Evolutionary conservation across 1,284 basidiomycete genomes (phyloP), one percentile per base, ranked within the genome.

Genomic region (Cryptococcus sp.): DNA sequence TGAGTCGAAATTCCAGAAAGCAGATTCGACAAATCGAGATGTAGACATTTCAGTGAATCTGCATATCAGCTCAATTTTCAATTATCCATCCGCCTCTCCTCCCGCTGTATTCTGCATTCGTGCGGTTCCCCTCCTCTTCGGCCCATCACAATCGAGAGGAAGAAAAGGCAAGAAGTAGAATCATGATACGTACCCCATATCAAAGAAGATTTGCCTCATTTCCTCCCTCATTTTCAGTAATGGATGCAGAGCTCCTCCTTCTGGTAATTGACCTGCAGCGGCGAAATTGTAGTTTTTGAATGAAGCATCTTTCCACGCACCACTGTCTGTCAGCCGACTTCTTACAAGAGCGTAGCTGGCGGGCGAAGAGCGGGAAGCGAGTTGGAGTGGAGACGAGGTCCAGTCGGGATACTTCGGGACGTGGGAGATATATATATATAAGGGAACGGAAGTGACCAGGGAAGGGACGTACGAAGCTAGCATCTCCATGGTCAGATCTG

Each of bases 231-330:
- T 96, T 79, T 98, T 98, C 61, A 98, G 83, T 25, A 99, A 81
- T 5, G 94, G 96, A 75, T 98, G 96, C 31, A 98, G 79, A 11
- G 93, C 91, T 46, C 96, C 96, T 25, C 91, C 88, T 31, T 83
- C 82, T 3, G 92, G 87, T 3, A 87, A 86, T 37, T 86, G 83
- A 55, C 96, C 96, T 62, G 93, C 91, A 1, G 96, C 94, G 65
- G 97, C 91, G 69, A 98, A 98, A 77, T 99, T 99, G 79, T 98
- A 99, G 73, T 93, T 92, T 72, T 99, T 99, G 83, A 92, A 98
- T 9, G 79, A 82, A 0, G 91, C 82, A 0, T 84, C 85, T 76
- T 94, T 91, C 93, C 93, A 97, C 25, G 87, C 78, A 13, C 91
- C 92, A 37, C 89, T 93, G 62, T 54, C 37, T 52, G 48, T 46